Evolutionary conservation across 78 protist species (phyloP).

Genomic region (Paulinella micropora): DNA sequence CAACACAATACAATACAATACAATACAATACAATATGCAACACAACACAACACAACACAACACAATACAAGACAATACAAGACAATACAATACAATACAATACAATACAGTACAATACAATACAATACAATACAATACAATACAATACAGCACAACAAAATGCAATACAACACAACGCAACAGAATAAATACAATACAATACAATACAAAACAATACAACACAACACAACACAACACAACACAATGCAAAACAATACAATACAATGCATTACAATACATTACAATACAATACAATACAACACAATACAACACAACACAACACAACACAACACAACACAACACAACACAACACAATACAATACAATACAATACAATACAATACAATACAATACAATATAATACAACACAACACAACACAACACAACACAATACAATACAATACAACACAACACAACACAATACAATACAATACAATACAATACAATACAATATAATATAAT

Average conservation of each 20-base stretch:
- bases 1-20: too few relatives aligned
- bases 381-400: not conserved
- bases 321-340: not conserved
- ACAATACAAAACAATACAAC: not conserved
- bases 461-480: not conserved
- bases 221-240: not conserved
- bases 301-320: not conserved
- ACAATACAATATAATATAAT: not conserved
- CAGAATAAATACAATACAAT: too few relatives aligned
- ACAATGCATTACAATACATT: too few relatives aligned
- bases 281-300: too few relatives aligned
- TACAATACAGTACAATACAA: too few relatives aligned
- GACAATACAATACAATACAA: too few relatives aligned
- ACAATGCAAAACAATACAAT: not conserved
- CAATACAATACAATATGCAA: too few relatives aligned
- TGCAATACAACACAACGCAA: too few relatives aligned
- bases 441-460: not conserved
- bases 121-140: not conserved
- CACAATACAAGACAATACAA: too few relatives aligned
- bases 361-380: not conserved
- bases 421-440: not conserved
- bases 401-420: not conserved
- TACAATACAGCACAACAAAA: too few relatives aligned
- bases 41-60: too few relatives aligned
- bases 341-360: not conserved